A percentile compares a stretch with the other conserved stretches of the same genome.
Evolutionary conservation across 2,329 filamentous ascomycete genomes (phyloP).

Genomic region (Sphaerulina populicola): DNA sequence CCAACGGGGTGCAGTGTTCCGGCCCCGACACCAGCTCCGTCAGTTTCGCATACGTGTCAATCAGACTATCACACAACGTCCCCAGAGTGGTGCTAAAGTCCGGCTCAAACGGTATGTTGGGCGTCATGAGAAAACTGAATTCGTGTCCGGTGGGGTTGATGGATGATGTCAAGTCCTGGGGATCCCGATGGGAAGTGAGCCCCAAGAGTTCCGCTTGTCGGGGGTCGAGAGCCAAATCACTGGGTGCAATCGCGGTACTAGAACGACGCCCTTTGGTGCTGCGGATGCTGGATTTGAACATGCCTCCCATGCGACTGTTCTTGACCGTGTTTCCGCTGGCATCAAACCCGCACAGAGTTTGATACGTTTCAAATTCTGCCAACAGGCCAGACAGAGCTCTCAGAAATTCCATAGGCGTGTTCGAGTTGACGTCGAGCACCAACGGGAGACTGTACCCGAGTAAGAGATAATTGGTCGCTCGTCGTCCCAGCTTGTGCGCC

Average conservation of each 20-base stretch:
- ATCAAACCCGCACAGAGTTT: constrained; percentile 68
- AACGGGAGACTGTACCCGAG: constrained; percentile 85
- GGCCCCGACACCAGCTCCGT: constrained; percentile 67
- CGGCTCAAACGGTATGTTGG: constrained; percentile 84
- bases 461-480: constrained; percentile 87
- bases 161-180: constrained; percentile 10
- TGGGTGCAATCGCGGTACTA: constrained; percentile 49
- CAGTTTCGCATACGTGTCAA: constrained; percentile 80
- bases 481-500: constrained; percentile 70
- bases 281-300: constrained; percentile 43
- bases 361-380: constrained; percentile 87
- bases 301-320: constrained; percentile 59
- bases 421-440: constrained; percentile 78
- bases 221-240: constrained; percentile 10
- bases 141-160: constrained; percentile 66
- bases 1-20: constrained; percentile 53
- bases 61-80: constrained; percentile 87
- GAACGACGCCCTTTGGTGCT: constrained; percentile 38
- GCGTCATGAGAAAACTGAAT: constrained; percentile 83
- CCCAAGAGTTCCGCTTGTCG: constrained; percentile 19
- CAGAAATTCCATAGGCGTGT: constrained; percentile 74
- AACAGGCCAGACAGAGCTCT: constrained; percentile 77
- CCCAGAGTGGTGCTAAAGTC: constrained; percentile 97
- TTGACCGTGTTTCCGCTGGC: constrained; percentile 60
- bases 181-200: neutral